phyloP scores from a whole-genome alignment of 306 rosid species.

The Canavalia gladiata region DNA sequence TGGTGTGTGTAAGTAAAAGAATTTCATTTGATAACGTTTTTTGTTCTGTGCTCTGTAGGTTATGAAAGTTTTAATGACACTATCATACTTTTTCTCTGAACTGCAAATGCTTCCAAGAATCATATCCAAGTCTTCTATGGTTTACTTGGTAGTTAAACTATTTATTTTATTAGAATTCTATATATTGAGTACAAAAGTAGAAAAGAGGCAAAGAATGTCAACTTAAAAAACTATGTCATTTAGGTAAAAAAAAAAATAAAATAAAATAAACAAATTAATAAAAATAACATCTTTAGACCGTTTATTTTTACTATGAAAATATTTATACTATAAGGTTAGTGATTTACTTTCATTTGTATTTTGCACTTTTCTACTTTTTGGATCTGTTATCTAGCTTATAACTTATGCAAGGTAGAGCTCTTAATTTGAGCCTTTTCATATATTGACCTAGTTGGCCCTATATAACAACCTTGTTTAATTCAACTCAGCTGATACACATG shows the following conservation, averaged over 20 bases:
- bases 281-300: not conserved
- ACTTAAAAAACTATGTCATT: slow-evolving; percentile 95
- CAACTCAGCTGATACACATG: no score
- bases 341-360: slow-evolving; percentile 62
- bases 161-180: slow-evolving; percentile 88
- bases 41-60: slow-evolving; percentile 62
- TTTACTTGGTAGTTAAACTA: slow-evolving; percentile 94
- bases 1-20: not conserved
- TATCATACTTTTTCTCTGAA: slow-evolving; percentile 90
- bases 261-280: no score
- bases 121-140: slow-evolving; percentile 84
- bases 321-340: not conserved
- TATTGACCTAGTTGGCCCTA: no score
- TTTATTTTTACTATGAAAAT: not conserved
- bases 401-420: slow-evolving; percentile 83
- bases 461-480: no score
- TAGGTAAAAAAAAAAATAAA: slow-evolving; percentile 62
- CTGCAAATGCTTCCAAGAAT: slow-evolving; percentile 86
- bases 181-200: slow-evolving; percentile 86
- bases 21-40: not conserved
- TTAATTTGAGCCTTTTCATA: no score
- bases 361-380: slow-evolving; percentile 94
- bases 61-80: slow-evolving; percentile 89
- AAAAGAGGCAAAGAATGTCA: slow-evolving; percentile 87
- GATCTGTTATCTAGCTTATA: slow-evolving; percentile 93